These are phyloP conservation scores for Colletotrichum aenigma DNA, from an alignment of 2,329 filamentous ascomycete species.

Conservation along the genomic window DNA sequence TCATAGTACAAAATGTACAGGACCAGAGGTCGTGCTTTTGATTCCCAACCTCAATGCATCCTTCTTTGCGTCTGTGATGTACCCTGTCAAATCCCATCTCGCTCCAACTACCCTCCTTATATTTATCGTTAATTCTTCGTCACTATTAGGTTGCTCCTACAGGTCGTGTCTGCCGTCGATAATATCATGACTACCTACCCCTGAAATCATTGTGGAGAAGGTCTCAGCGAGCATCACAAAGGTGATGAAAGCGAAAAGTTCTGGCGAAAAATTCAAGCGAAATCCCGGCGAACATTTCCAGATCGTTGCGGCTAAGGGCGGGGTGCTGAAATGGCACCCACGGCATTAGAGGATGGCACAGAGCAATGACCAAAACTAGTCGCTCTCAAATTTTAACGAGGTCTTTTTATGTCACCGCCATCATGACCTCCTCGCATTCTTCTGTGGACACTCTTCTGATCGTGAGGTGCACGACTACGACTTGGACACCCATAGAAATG, in stretches of 20 bases:
- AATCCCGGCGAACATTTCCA: not conserved
- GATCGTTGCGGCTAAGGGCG: not conserved
- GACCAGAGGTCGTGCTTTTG: not conserved
- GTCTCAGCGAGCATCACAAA: not conserved
- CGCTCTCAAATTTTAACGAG: not conserved
- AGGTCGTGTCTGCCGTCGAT: not conserved
- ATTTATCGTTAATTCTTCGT: not conserved
- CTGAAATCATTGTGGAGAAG: not conserved
- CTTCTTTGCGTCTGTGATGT: not conserved
- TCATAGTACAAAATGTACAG: not conserved
- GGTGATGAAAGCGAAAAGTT: not conserved
- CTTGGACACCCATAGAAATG: not conserved
- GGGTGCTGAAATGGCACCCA: not conserved
- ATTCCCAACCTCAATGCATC: not conserved
- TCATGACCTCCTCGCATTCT: fast-evolving
- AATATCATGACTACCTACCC: not conserved
- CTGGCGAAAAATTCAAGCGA: not conserved
- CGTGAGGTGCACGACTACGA: not conserved
- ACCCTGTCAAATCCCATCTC: fast-evolving
- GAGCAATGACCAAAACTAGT: not conserved
- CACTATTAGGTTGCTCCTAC: not conserved
- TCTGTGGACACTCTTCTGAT: fast-evolving
- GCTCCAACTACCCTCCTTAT: not conserved
- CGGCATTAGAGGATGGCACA: not conserved
- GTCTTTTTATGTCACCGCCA: not conserved